Evolutionary conservation across 352 stramenopile genomes (phyloP).

Genomic region (Phytophthora pistaciae): DNA sequence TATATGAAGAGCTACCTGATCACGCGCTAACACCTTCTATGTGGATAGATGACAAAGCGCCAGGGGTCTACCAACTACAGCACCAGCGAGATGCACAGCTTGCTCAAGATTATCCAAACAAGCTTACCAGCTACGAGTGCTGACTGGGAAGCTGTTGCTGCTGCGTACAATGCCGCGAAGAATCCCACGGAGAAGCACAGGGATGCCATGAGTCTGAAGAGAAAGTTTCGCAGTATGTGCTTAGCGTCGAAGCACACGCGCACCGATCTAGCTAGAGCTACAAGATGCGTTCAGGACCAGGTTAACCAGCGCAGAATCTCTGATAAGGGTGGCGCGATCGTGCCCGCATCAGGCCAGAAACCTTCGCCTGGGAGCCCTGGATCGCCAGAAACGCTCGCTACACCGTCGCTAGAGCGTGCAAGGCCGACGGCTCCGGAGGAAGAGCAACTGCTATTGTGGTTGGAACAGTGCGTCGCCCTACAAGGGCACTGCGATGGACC

Average conservation of each 20-base stretch:
- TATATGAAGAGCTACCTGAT: no score
- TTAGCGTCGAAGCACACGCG: neutral
- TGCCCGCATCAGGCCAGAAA: no score
- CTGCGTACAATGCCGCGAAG: slow-evolving; percentile 3
- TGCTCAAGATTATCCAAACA: neutral
- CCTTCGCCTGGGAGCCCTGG: no score
- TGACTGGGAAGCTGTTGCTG: neutral
- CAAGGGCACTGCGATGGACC: no score
- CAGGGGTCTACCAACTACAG: neutral
- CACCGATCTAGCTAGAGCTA: neutral
- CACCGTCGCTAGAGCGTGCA: no score
- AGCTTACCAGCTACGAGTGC: neutral
- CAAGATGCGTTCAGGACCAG: neutral
- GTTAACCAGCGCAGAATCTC: no score
- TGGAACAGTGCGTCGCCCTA: no score
- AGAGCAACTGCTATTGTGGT: no score
- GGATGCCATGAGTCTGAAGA: neutral
- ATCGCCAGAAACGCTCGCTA: no score
- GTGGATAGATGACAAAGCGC: neutral
- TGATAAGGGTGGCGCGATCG: no score
- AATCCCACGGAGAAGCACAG: neutral
- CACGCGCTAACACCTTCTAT: no score
- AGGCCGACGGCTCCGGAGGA: no score
- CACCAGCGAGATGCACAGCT: neutral
- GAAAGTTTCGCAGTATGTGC: slow-evolving; percentile 4